Evolutionary conservation across 768 basidiomycete species (phyloP).

Genomic region (Kwoniella newhampshirensis): DNA sequence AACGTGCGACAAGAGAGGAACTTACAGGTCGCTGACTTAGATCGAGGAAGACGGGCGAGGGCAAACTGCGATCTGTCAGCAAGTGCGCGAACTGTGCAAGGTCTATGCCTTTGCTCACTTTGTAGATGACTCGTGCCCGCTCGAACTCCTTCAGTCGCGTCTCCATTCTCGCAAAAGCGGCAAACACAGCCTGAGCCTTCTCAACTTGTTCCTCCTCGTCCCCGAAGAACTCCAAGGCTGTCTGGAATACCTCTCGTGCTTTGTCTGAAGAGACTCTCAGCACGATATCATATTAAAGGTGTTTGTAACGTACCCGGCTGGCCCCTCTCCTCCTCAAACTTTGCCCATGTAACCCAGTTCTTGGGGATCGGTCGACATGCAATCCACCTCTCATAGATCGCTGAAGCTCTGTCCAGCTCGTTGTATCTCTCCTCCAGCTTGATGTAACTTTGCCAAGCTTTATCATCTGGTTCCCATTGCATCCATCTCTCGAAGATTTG

Average conservation of each 20-base stretch:
- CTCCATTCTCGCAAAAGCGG: slow-evolving; percentile 95
- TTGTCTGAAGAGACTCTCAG: slow-evolving; percentile 56
- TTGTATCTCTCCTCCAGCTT: slow-evolving; percentile 93
- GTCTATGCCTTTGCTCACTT: slow-evolving; percentile 63
- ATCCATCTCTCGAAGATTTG: slow-evolving; percentile 99
- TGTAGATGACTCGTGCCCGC: slow-evolving; percentile 93
- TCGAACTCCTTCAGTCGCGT: slow-evolving; percentile 93
- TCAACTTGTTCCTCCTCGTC: slow-evolving; percentile 86
- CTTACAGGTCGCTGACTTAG: slow-evolving; percentile 67
- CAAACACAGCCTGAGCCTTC: slow-evolving; percentile 86
- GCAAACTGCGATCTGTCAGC: slow-evolving; percentile 67
- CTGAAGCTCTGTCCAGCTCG: slow-evolving; percentile 85
- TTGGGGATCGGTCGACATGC: slow-evolving; percentile 63
- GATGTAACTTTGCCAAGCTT: slow-evolving; percentile 99
- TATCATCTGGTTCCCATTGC: slow-evolving; percentile 99
- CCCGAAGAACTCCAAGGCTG: slow-evolving; percentile 78
- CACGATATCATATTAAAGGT: not conserved
- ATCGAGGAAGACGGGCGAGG: slow-evolving; percentile 83
- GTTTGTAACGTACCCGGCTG: slow-evolving; percentile 54
- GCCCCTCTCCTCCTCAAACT: slow-evolving; percentile 63
- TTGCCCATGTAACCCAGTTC: slow-evolving; percentile 68
- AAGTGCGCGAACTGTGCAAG: not conserved
- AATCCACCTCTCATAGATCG: slow-evolving; percentile 72
- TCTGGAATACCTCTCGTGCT: slow-evolving; percentile 84
- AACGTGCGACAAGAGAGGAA: too few species aligned